Evolutionary conservation across 2,329 filamentous ascomycete species (phyloP), one percentile per base, ranked within the genome.

Genomic region (Clarireedia hainanense): DNA sequence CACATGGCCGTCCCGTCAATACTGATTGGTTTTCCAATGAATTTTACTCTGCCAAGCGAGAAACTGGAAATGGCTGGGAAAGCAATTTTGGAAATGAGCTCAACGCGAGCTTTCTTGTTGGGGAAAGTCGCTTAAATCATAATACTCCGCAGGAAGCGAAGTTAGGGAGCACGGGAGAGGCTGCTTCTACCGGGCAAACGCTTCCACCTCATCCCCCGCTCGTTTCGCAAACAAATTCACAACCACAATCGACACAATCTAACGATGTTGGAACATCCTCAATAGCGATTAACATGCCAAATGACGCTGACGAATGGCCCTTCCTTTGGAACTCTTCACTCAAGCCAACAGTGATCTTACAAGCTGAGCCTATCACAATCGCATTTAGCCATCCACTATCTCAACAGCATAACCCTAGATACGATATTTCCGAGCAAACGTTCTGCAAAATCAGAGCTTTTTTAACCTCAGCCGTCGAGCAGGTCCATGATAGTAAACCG

Each of bases 281-380:
- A 40, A 61, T 58, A 27, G 57, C 61, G n/a, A 56, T 53, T 4
- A 62, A 61, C 46, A 45, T 58, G 46, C 48, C 58, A 15, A 60
- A 59, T 30, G 59, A 63, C n/a, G 59, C 61, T 27, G 62, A 65
- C 24, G 61, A 62, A 55, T 62, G 61, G 63, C 61, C 61, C 23
- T 62, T 63, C 40, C 49, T 57, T 36, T 65, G 63, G 64, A 63
- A 59, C 47, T 57, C 61, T 9, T 51, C 36, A 17, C 58, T 58
- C 9, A 50, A 46, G 26, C 60, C 54, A 43, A 15, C 14, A 15
- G 7, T 27, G 20, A 58, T 60, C 7, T 47, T 64, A 23, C 55
- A 57, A 45, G 58, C 59, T 9, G 57, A 59, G 20, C 53, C 62
- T 15, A 55, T 65, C 30, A 36, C 23, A 4, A 58, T 65, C 12